Base-by-base conservation (phyloP, 352 stramenopile genomes). In the Phytophthora meadii region DNA sequence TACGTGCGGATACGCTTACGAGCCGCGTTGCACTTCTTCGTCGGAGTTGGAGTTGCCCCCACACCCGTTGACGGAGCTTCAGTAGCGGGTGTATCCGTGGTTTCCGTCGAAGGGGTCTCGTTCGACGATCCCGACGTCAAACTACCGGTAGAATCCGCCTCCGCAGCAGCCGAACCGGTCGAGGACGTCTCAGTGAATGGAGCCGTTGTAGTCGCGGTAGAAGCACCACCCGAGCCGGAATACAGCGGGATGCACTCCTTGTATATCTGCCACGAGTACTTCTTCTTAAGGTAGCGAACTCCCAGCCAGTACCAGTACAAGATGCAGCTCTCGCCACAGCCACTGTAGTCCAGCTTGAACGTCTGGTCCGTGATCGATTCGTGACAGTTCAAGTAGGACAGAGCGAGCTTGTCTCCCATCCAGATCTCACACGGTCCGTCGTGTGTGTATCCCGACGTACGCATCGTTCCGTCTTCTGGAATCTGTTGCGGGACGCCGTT, bases 391-490 rank as follows among this genome's bases (percentile, higher is more conserved):
- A 58, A 19, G 36, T 64, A 64, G 25, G 61, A 66, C 12, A 75
- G 28, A 2, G 67, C 65, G n/a, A 63, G 50, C 4, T 47, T 78
- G 57, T 65, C 65, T 28, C 71, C 72, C 52, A 80, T 66, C 59
- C 69, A 77, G 42, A 80, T 68, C 39, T 80, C 72, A 40, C 75
- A 83, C 14, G 75, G 75, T 1, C 72, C 75, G 30, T 81, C 72
- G 49, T 84, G 72, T 5, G 59, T 84, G 70, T 87, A 88, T 3
- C 77, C 75, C 19, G 76, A 81, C 2, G 70, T 75, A 15, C 70
- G 70, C 56, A 77, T 67, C 10, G 63, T 68, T 19, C 61, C 53
- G 32, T 70, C 65, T 19, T 63, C 54, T 4, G 62, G 69, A 37
- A 81, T 83, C 28, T 72, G 61, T 50, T 85, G 72, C 6, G 51